Evolutionary conservation across 352 stramenopile species (phyloP), one percentile per base, ranked within the genome.

Genomic region (Pythium aphanidermatum): DNA sequence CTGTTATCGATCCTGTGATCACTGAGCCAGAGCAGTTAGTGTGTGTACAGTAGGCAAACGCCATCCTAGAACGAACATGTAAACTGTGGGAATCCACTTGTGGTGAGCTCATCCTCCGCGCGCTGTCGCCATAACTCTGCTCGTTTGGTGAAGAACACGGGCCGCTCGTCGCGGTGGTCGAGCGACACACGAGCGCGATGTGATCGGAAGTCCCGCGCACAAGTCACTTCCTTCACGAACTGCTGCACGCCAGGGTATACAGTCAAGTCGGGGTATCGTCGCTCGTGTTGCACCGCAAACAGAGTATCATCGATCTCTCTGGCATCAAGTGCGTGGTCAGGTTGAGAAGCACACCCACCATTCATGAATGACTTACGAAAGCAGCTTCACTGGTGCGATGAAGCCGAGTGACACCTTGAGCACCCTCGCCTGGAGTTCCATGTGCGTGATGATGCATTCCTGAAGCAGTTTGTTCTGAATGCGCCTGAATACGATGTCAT

Each of bases 291-390:
- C 8, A 68, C 69, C 1, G 73, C 74, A 4, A 85, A 59, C 58
- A 90, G 62, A 21, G 77, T 86, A 43, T 90, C 77, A 45, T 90
- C 77, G 33, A 90, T 87, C 38, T 87, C 74, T 46, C 77, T 89
- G 42, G 16, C 6, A 16, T 14, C 19, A 43, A n/a, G n/a, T n/a
- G n/a, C 29, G 12, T 46, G 2, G 39, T n/a, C n/a, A n/a, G n/a
- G n/a, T n/a, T n/a, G n/a, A n/a, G n/a, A 51, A 21, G 17, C 1
- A 34, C 4, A 17, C n/a, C n/a, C n/a, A n/a, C n/a, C n/a, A n/a
- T n/a, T n/a, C n/a, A n/a, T n/a, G n/a, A n/a, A n/a, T 14, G 9
- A 52, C 68, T 35, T 29, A 87, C 75, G 73, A 89, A 12, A 89
- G 45, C 5, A 89, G 60, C 38, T 86, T 86, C 29, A 82, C 55